Percentiles rank a stretch among this genome's conserved stretches.
phyloP scores from a whole-genome alignment of 1,284 basidiomycete species.

The Cystobasidium slooffiae region DNA sequence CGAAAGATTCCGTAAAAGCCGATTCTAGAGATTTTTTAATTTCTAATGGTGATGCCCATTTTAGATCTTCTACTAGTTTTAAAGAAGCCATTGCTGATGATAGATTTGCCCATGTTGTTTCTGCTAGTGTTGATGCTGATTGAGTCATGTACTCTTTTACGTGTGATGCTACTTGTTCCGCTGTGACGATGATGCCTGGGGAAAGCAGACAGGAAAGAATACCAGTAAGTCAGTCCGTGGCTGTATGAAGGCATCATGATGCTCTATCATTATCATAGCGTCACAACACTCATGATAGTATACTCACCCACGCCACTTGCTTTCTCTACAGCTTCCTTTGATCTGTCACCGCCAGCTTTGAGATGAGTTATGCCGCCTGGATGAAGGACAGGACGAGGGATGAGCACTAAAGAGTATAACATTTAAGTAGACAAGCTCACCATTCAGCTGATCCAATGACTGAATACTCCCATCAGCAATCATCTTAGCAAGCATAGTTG shows the following conservation, averaged over 20 bases:
- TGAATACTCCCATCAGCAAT: constrained; percentile 76
- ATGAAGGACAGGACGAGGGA: background rate
- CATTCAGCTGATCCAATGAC: constrained; percentile 82
- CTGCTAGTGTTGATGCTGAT: constrained; percentile 53
- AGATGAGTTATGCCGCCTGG: constrained; percentile 80
- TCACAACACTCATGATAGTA: too few relatives aligned
- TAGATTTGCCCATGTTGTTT: constrained; percentile 72
- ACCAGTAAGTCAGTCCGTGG: too few relatives aligned
- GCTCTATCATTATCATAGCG: too few relatives aligned
- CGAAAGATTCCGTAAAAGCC: constrained; percentile 75
- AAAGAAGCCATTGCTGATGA: constrained; percentile 72
- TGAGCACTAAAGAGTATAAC: background rate
- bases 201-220: too few relatives aligned
- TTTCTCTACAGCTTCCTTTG: constrained; percentile 75
- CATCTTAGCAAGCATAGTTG: constrained; percentile 67
- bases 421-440: constrained; percentile 58
- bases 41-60: constrained; percentile 89
- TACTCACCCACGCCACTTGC: constrained; percentile 87
- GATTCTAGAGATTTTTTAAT: constrained; percentile 85
- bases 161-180: constrained; percentile 68
- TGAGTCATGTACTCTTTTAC: constrained; percentile 67
- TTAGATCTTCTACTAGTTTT: constrained; percentile 70
- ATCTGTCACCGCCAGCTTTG: constrained; percentile 67
- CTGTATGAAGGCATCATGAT: too few relatives aligned
- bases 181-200: constrained; percentile 77